These are phyloP conservation scores for Bruguiera hainesii DNA, from an alignment of 441 rosid species.

Conservation along the genomic window DNA sequence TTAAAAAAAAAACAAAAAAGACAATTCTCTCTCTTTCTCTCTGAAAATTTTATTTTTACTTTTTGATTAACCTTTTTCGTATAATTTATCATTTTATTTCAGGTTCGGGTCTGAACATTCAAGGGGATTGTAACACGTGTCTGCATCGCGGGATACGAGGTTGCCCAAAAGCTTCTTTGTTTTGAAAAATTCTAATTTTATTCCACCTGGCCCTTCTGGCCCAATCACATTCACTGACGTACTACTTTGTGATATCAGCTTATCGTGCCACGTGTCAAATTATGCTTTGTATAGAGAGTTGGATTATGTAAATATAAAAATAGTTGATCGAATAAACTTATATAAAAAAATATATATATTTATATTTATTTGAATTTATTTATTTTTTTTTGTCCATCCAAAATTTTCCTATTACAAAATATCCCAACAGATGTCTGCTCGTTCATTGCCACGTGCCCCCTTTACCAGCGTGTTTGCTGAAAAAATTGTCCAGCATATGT, in stretches of 20 bases:
- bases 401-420: background rate
- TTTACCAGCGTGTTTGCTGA: background rate
- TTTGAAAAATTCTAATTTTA: constrained; percentile 1
- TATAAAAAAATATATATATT: background rate
- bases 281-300: too few relatives aligned
- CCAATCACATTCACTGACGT: constrained; percentile 28
- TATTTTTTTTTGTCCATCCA: background rate
- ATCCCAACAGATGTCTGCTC: background rate
- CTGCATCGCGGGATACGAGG: constrained; percentile 8
- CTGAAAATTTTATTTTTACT: background rate
- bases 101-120: background rate
- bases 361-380: background rate
- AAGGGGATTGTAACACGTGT: constrained; percentile 20
- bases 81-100: background rate
- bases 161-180: background rate
- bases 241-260: constrained; percentile 8
- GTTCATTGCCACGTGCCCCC: background rate
- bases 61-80: background rate
- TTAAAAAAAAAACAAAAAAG: background rate
- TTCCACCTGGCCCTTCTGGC: constrained; percentile 19
- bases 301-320: background rate
- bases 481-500: too few relatives aligned
- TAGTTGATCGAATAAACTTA: background rate
- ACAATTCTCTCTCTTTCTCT: too few relatives aligned
- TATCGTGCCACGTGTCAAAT: constrained; percentile 11